These are phyloP conservation scores for Pichia cephalocereana DNA, from an alignment of 805 yeast species.

Conservation along the genomic window DNA sequence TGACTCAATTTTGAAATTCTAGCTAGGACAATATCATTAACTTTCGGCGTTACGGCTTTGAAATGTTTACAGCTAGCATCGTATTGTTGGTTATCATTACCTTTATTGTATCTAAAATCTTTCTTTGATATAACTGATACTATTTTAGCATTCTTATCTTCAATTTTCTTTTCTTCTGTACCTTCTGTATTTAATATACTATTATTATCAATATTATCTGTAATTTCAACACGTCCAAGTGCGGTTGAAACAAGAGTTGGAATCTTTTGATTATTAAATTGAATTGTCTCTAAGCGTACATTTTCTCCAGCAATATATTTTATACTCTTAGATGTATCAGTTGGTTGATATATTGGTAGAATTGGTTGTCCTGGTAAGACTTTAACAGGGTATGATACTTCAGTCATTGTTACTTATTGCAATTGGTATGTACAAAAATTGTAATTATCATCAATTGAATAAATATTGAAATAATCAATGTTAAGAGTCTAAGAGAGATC, in stretches of 20 bases:
- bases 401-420: background rate
- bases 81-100: background rate
- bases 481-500: no score
- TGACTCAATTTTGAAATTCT: constrained; percentile 57
- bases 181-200: background rate
- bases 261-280: constrained; percentile 29
- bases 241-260: constrained; percentile 45
- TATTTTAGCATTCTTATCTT: background rate
- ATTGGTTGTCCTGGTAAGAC: constrained; percentile 81
- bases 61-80: constrained; percentile 3
- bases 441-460: no score
- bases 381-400: constrained; percentile 30
- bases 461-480: no score
- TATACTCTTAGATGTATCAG: constrained; percentile 8
- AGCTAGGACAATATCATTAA: constrained; percentile 75
- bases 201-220: background rate
- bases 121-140: constrained; percentile 19
- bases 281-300: constrained; percentile 40
- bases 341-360: constrained; percentile 41
- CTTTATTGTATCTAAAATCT: constrained; percentile 11
- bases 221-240: constrained; percentile 44
- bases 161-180: constrained; percentile 8
- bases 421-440: no score
- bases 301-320: constrained; percentile 60
- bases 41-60: constrained; percentile 56